These are phyloP conservation scores for Zanthoxylum bungeanum DNA, from an alignment of 345 rosid species.

Conservation along the genomic window DNA sequence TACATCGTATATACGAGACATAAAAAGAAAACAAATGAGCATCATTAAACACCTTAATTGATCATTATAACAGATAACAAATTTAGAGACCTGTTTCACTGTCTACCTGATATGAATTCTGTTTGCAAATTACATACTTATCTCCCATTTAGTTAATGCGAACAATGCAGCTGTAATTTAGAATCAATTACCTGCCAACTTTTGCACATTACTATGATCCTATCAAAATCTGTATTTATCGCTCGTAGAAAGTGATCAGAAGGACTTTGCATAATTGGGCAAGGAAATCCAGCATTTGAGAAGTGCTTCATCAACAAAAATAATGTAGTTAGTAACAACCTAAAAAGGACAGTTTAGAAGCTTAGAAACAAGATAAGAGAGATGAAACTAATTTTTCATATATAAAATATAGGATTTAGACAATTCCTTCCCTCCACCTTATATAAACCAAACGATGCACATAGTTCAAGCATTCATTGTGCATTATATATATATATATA, in stretches of 20 bases:
- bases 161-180: background rate
- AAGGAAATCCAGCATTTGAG: conserved; percentile 99
- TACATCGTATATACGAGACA: background rate
- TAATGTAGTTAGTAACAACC: conserved; percentile 21
- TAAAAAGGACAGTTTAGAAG: background rate
- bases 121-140: background rate
- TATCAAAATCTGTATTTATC: conserved; percentile 96
- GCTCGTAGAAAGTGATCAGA: conserved; percentile 98
- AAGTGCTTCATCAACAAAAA: conserved; percentile 67
- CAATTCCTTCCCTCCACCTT: background rate
- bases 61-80: background rate
- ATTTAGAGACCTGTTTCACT: conserved; percentile 1
- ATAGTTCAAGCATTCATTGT: background rate
- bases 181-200: conserved; percentile 77
- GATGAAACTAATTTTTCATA: background rate
- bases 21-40: background rate
- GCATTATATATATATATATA: background rate
- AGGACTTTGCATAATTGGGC: conserved; percentile 99
- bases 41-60: background rate
- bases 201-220: conserved; percentile 99
- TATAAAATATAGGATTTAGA: background rate
- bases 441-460: conserved; percentile 9
- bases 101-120: background rate
- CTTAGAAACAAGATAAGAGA: background rate
- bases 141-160: background rate